Percentiles rank a stretch among this genome's conserved stretches.
These are phyloP conservation scores for Diaporthe australafricana DNA, from an alignment of 2,329 filamentous ascomycete genomes.

Conservation along the genomic window DNA sequence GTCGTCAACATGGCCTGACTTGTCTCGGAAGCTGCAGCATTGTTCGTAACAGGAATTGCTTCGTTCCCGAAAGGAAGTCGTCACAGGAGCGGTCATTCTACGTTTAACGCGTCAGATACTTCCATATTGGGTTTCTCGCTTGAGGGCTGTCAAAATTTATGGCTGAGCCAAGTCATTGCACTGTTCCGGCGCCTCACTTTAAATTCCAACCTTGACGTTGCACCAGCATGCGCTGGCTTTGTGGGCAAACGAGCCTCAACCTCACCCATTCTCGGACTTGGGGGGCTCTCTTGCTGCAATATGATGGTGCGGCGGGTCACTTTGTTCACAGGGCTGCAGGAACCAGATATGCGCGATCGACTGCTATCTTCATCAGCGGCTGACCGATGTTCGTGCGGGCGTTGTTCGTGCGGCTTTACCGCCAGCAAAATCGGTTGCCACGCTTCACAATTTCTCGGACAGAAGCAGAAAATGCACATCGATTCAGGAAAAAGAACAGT, in stretches of 20 bases:
- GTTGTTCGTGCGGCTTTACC: neutral
- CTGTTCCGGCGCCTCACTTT: conserved; percentile 34
- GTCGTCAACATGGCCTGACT: conserved; percentile 16
- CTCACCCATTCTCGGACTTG: neutral
- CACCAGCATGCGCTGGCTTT: conserved; percentile 2
- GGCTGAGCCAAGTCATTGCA: conserved; percentile 24
- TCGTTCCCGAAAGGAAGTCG: conserved; percentile 9
- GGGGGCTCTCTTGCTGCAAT: neutral
- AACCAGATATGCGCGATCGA: neutral
- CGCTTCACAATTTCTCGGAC: neutral
- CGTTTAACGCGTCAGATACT: neutral
- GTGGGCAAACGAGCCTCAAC: neutral
- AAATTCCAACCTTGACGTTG: conserved; percentile 3
- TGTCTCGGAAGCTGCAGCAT: conserved; percentile 15
- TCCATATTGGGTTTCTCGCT: conserved; percentile 29
- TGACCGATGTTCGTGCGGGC: neutral
- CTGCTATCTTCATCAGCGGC: neutral
- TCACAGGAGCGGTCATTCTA: neutral
- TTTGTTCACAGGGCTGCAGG: conserved; percentile 15
- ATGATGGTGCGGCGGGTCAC: neutral
- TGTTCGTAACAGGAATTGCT: neutral
- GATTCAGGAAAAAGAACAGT: conserved; percentile 11
- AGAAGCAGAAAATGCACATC: neutral
- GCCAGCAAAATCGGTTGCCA: neutral
- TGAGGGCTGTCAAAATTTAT: conserved; percentile 30